A percentile compares a stretch with the other conserved stretches of the same genome.
phyloP scores from a whole-genome alignment of 2,329 filamentous ascomycete species.

The Whalleya microplaca region DNA sequence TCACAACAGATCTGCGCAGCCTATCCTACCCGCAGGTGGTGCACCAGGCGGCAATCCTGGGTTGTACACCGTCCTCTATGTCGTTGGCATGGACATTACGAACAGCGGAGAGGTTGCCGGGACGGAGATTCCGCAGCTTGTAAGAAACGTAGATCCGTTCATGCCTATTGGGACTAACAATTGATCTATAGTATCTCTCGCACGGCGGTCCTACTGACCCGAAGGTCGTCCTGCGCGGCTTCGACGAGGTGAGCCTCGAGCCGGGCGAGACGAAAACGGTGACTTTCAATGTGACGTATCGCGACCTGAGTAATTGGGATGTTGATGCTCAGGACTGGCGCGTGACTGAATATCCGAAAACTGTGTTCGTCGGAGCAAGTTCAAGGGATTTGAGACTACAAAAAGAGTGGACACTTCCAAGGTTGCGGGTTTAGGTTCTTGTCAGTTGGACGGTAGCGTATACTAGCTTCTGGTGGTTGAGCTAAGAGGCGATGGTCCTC shows the following conservation, averaged over 20 bases:
- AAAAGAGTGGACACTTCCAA: slow-evolving; percentile 9
- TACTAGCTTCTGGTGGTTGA: not conserved
- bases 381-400: slow-evolving; percentile 31
- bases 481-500: too few relatives aligned
- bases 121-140: slow-evolving; percentile 74
- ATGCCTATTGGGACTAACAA: not conserved
- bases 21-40: slow-evolving; percentile 51
- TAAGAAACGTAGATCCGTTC: slow-evolving; percentile 14
- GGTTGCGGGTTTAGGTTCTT: not conserved
- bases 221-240: slow-evolving; percentile 70
- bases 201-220: slow-evolving; percentile 79
- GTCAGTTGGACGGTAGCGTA: too few relatives aligned
- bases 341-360: slow-evolving; percentile 53
- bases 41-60: slow-evolving; percentile 65
- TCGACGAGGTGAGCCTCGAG: slow-evolving; percentile 74
- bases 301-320: slow-evolving; percentile 90
- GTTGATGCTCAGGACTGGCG: slow-evolving; percentile 78
- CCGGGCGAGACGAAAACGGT: slow-evolving; percentile 70
- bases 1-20: slow-evolving; percentile 60
- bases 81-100: slow-evolving; percentile 65
- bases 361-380: slow-evolving; percentile 56
- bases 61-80: slow-evolving; percentile 72
- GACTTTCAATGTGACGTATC: slow-evolving; percentile 69
- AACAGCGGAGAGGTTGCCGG: slow-evolving; percentile 70
- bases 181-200: slow-evolving; percentile 60